A percentile compares a stretch with the other conserved stretches of the same genome.
These are phyloP conservation scores for Fusarium sp. DNA, from an alignment of 2,329 filamentous ascomycete genomes.

Conservation along the genomic window DNA sequence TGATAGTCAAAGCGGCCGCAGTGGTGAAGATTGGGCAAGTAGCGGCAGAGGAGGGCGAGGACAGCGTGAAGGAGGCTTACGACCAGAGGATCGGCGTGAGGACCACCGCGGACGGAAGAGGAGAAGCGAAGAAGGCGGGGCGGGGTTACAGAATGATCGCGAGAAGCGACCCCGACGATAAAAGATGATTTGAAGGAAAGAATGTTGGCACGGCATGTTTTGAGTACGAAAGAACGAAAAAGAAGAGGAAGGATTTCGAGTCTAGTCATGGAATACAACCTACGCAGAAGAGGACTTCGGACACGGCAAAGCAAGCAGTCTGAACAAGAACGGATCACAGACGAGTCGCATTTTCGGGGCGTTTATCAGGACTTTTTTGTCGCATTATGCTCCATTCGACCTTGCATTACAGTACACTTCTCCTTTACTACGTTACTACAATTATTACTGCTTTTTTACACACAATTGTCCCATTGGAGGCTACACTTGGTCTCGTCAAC, in stretches of 20 bases:
- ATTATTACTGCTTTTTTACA: conserved; percentile 40
- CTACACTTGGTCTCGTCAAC: conserved; percentile 20
- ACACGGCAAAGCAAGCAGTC: conserved; percentile 33
- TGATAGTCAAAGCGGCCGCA: conserved; percentile 44
- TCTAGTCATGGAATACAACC: conserved; percentile 30
- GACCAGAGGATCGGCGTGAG: conserved; percentile 52
- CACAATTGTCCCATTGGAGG: conserved; percentile 21
- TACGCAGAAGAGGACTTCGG: conserved; percentile 29
- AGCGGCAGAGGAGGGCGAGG: conserved; percentile 52
- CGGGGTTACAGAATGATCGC: conserved; percentile 56
- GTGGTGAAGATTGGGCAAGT: conserved; percentile 53
- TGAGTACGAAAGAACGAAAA: conserved; percentile 31
- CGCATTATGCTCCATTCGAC: conserved; percentile 37
- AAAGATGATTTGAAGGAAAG: conserved; percentile 29
- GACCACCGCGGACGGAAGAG: conserved; percentile 56
- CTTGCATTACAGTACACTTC: conserved; percentile 42
- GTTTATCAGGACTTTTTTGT: conserved; percentile 38
- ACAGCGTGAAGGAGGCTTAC: conserved; percentile 49
- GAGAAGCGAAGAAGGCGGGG: conserved; percentile 63
- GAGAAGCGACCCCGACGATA: conserved; percentile 68
- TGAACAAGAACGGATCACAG: conserved; percentile 25
- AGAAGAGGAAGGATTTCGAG: conserved; percentile 8
- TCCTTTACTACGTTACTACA: conserved; percentile 44
- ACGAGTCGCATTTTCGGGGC: conserved; percentile 42
- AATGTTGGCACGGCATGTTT: conserved; percentile 33